Evolutionary conservation across 768 basidiomycete species (phyloP).

Genomic region (Tricholomella constricta): DNA sequence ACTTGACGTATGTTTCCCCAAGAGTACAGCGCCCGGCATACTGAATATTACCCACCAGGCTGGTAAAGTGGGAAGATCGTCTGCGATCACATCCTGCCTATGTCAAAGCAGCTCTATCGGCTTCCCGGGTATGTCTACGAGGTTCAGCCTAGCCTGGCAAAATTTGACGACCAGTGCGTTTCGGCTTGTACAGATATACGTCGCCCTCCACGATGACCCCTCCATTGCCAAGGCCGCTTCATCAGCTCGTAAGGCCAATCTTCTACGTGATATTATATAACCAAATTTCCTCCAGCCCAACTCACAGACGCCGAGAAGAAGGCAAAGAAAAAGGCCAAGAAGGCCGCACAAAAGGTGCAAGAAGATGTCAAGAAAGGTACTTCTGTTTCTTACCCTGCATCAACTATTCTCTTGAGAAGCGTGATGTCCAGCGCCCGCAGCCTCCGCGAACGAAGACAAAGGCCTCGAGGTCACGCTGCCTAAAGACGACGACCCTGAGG

Average conservation of each 20-base stretch:
- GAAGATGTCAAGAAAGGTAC: conserved; percentile 77
- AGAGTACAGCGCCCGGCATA: background rate
- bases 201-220: conserved; percentile 71
- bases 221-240: conserved; percentile 48
- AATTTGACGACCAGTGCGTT: conserved; percentile 6
- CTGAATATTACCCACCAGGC: conserved; percentile 39
- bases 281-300: conserved; percentile 29
- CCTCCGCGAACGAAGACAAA: conserved; percentile 61
- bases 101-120: conserved; percentile 68
- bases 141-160: background rate
- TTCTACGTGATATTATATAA: background rate
- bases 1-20: conserved; percentile 65
- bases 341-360: conserved; percentile 63
- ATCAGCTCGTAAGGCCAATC: conserved; percentile 35
- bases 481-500: conserved; percentile 87
- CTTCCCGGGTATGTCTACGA: conserved; percentile 55
- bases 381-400: conserved; percentile 9
- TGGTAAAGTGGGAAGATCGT: conserved; percentile 81
- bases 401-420: conserved; percentile 1
- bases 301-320: conserved; percentile 73
- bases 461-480: conserved; percentile 56
- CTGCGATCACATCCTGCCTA: conserved; percentile 80
- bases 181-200: conserved; percentile 60
- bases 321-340: conserved; percentile 86
- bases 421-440: conserved; percentile 26